A percentile compares a stretch with the other conserved stretches of the same genome.
These are phyloP conservation scores for Citrus unshiu DNA, from an alignment of 345 rosid genomes.

Conservation along the genomic window DNA sequence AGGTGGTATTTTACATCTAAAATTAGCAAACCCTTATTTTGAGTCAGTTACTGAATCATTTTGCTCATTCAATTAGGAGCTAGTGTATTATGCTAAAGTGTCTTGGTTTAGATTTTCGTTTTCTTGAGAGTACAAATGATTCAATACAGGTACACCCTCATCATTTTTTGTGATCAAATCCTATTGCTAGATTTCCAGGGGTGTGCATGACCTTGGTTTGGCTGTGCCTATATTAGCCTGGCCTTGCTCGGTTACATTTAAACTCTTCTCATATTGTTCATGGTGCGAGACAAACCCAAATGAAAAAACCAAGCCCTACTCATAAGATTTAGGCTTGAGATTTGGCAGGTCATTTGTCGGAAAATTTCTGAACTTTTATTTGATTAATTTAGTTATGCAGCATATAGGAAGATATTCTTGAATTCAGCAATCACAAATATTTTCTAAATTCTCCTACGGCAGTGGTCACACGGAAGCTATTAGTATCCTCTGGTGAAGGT, in stretches of 20 bases:
- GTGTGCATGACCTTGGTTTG: too few relatives aligned
- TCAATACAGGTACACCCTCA: too few relatives aligned
- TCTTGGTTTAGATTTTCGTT: background rate
- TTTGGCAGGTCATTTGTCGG: background rate
- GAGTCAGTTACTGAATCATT: background rate
- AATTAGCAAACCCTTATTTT: too few relatives aligned
- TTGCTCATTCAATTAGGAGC: background rate
- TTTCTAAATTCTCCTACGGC: background rate
- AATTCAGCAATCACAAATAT: background rate
- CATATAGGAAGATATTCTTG: background rate
- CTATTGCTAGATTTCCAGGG: too few relatives aligned
- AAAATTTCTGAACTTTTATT: background rate
- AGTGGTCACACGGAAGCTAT: background rate
- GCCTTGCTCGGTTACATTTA: too few relatives aligned
- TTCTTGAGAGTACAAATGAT: too few relatives aligned
- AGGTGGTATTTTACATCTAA: background rate
- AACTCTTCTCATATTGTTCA: background rate
- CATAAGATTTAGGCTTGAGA: background rate
- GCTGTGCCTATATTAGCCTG: too few relatives aligned
- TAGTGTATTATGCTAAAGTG: background rate
- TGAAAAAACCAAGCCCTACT: background rate
- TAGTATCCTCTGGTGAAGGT: background rate
- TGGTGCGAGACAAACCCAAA: background rate
- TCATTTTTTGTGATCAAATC: too few relatives aligned
- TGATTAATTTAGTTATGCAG: background rate